Conservation (phyloP, 192 early-diverging fungal species). For the Chytriomyces confervae region DNA sequence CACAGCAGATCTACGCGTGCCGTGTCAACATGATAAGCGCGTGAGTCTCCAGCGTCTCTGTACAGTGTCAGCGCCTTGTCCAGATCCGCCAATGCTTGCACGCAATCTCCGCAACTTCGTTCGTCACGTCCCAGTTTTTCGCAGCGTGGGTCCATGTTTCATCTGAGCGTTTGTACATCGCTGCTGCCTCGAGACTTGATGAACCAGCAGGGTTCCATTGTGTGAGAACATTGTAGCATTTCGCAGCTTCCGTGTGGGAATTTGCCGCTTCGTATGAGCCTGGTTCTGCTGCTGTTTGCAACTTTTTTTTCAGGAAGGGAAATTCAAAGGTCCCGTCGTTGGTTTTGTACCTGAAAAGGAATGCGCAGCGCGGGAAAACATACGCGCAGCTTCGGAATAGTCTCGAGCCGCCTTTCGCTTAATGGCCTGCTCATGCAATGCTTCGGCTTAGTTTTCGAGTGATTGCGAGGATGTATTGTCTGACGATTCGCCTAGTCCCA, state of each 20-base stretch:
- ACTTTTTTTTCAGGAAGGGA: too few relatives aligned
- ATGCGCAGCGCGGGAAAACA: conserved; percentile 23
- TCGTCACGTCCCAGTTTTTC: conserved; percentile 7
- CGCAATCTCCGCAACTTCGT: neutral
- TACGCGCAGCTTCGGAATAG: conserved; percentile 24
- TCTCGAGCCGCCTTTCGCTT: conserved; percentile 21
- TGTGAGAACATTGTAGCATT: conserved; percentile 25
- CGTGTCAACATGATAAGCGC: conserved; percentile 15
- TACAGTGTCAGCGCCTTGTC: conserved; percentile 18
- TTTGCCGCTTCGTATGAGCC: conserved; percentile 3
- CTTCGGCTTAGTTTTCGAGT: conserved; percentile 7
- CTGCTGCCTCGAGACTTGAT: conserved; percentile 8
- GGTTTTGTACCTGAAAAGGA: neutral
- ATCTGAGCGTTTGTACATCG: neutral
- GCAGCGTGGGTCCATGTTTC: conserved; percentile 5
- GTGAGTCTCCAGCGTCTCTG: conserved; percentile 10
- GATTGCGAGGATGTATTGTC: neutral
- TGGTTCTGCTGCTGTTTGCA: neutral
- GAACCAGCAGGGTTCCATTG: neutral
- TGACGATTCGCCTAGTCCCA: neutral
- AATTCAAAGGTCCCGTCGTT: neutral
- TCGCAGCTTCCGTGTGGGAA: conserved; percentile 24
- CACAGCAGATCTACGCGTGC: conserved; percentile 1
- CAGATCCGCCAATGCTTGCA: neutral
- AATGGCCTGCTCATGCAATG: neutral